Percentiles rank a stretch among this genome's conserved stretches.
Evolutionary conservation across 345 rosid genomes (phyloP).

Genomic region (Eucalyptus cloeziana): DNA sequence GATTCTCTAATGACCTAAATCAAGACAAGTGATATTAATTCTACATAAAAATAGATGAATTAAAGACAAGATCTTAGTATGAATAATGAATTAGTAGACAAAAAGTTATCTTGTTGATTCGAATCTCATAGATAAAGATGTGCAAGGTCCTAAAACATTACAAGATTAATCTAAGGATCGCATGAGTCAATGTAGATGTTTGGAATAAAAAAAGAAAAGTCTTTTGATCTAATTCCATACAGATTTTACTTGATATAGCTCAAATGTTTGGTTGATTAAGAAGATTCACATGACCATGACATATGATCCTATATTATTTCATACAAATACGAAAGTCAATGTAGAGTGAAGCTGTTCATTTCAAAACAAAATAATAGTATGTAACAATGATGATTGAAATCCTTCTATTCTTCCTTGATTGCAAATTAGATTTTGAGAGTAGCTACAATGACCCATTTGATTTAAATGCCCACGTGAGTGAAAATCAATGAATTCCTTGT

Average conservation of each 20-base stretch:
- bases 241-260: neutral
- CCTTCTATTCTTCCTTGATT: neutral
- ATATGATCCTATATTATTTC: neutral
- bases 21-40: neutral
- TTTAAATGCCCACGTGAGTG: neutral
- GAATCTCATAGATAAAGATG: neutral
- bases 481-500: neutral
- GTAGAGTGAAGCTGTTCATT: neutral
- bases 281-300: neutral
- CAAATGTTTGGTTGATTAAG: neutral
- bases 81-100: neutral
- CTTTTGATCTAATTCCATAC: neutral
- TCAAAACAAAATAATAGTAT: neutral
- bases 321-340: neutral
- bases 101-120: neutral
- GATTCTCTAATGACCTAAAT: neutral
- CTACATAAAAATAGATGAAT: neutral
- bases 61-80: neutral
- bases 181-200: neutral
- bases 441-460: neutral
- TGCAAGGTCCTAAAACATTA: neutral
- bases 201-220: neutral
- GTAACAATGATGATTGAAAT: neutral
- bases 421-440: neutral
- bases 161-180: neutral